Conservation (phyloP, 1,139 yeast species). For the Debaryomyces subglobosus region DNA sequence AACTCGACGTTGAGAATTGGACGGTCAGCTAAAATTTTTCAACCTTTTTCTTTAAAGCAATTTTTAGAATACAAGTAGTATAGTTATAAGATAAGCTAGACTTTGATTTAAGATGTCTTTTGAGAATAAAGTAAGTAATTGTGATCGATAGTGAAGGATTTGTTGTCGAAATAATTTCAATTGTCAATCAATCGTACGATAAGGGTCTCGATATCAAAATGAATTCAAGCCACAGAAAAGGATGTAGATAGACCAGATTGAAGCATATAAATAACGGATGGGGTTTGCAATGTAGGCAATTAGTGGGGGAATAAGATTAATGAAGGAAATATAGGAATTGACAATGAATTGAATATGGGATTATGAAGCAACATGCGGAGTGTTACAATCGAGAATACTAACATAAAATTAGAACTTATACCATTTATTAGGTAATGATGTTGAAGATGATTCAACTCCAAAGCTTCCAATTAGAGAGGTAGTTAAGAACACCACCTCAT, state of each 20-base stretch:
- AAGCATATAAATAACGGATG: background rate
- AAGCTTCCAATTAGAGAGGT: conserved; percentile 67
- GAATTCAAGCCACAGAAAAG: background rate
- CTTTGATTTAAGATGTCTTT: conserved; percentile 41
- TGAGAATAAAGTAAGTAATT: conserved; percentile 51
- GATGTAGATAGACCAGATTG: background rate
- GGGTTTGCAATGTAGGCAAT: background rate
- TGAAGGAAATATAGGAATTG: background rate
- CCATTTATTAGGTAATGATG: conserved; percentile 72
- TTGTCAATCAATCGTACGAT: conserved; percentile 5
- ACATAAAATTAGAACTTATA: conserved; percentile 43
- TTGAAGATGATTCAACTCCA: conserved; percentile 62
- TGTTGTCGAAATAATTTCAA: background rate
- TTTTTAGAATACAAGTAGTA: conserved; percentile 7
- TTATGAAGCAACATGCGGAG: background rate
- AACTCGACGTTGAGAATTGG: conserved; percentile 16
- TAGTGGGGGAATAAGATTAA: background rate
- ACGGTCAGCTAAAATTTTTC: conserved; percentile 24
- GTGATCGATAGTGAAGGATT: background rate
- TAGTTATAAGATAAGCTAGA: conserved; percentile 8
- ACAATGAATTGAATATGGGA: background rate
- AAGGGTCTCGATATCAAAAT: background rate
- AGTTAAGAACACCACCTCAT: conserved; percentile 80
- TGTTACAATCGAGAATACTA: conserved; percentile 17
- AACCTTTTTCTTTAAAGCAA: conserved; percentile 13